Evolutionary conservation across 805 yeast genomes (phyloP).

Genomic region (Candida nanaspora): DNA sequence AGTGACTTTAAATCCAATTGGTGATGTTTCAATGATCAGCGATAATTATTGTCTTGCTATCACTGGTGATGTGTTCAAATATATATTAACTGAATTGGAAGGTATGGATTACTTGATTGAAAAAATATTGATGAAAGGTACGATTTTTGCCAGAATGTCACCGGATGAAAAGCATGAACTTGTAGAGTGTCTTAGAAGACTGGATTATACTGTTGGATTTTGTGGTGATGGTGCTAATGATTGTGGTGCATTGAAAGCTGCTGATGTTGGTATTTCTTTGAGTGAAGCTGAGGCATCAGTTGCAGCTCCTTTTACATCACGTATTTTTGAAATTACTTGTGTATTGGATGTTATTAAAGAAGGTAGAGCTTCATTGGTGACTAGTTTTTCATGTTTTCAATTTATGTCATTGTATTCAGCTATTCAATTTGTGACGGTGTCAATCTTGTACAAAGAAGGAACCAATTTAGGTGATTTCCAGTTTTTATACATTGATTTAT

Average conservation of each 20-base stretch:
- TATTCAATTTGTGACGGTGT: slow-evolving; percentile 85
- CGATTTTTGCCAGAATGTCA: slow-evolving; percentile 93
- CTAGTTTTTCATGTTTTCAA: slow-evolving; percentile 95
- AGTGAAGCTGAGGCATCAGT: slow-evolving; percentile 98
- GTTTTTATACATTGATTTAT: slow-evolving; percentile 86
- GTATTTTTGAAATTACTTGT: slow-evolving; percentile 86
- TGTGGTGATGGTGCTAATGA: slow-evolving; percentile 99
- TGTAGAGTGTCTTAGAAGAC: slow-evolving; percentile 73
- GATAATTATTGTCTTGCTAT: slow-evolving; percentile 65
- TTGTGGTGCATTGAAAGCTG: slow-evolving; percentile 97
- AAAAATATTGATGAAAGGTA: slow-evolving; percentile 60
- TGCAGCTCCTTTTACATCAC: slow-evolving; percentile 96
- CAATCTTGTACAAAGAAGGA: slow-evolving; percentile 80
- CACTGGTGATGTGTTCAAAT: slow-evolving; percentile 88
- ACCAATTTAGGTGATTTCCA: slow-evolving; percentile 96
- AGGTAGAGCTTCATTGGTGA: slow-evolving; percentile 91
- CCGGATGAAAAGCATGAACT: slow-evolving; percentile 98
- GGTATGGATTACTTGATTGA: slow-evolving; percentile 33
- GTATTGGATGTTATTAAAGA: slow-evolving; percentile 86
- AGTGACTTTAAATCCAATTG: slow-evolving; percentile 46
- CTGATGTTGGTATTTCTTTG: slow-evolving; percentile 92
- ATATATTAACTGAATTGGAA: slow-evolving; percentile 52
- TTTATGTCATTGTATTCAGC: slow-evolving; percentile 97
- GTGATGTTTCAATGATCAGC: slow-evolving; percentile 16
- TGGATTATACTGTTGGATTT: slow-evolving; percentile 92